Conservation (phyloP, 352 stramenopile genomes). For the Globisporangium middletonii region DNA sequence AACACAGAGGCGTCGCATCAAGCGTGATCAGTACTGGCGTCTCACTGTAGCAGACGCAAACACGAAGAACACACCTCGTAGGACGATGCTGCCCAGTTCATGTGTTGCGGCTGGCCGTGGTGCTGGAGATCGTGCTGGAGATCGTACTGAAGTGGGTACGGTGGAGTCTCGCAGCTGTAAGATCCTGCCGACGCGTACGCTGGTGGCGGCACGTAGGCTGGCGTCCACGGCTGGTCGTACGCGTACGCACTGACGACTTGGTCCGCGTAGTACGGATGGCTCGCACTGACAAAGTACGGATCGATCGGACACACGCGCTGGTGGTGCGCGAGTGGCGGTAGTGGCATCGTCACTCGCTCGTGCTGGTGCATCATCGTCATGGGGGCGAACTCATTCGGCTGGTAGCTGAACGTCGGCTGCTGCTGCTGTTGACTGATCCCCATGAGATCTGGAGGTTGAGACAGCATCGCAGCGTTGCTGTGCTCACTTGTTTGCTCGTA, state of each 20-base stretch:
- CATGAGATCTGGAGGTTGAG: neutral
- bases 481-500: neutral
- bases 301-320: conserved; percentile 13
- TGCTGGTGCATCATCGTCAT: neutral
- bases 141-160: conserved; percentile 1
- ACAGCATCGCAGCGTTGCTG: neutral
- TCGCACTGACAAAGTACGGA: conserved; percentile 8
- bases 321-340: neutral
- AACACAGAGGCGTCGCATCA: neutral
- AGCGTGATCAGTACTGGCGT: neutral
- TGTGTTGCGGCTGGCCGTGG: neutral
- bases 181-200: neutral
- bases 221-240: conserved; percentile 8
- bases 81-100: conserved; percentile 1
- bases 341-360: neutral
- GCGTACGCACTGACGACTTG: conserved; percentile 1
- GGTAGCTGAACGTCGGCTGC: neutral
- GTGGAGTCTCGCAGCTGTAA: neutral
- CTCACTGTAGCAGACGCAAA: neutral
- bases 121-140: neutral
- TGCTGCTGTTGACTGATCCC: neutral
- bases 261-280: conserved; percentile 4
- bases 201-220: neutral
- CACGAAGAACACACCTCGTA: conserved; percentile 9
- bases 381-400: neutral